Base-by-base conservation (phyloP, 768 basidiomycete genomes). In the Royoungia palumana region DNA sequence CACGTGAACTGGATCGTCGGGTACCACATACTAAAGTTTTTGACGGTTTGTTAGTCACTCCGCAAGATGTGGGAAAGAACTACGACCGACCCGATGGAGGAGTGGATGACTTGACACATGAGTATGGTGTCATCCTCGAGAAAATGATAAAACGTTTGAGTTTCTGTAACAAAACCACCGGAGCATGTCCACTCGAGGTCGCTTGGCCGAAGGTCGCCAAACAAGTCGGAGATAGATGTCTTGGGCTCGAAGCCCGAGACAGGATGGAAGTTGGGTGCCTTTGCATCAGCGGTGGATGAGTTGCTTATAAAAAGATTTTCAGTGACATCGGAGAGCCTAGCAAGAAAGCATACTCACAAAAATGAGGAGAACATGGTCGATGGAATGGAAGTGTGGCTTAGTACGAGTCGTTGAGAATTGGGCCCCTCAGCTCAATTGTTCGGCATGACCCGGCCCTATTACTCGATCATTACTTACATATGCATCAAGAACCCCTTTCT, bases 1-100 rank as follows among this genome's bases (percentile, higher is more conserved):
- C 85, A 94, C 5, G 84, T 89, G 68, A 97, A 91, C 69, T 99
- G 95, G 60, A 95, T 85, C 25, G 87, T 90, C 4, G 96, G 94
- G 63, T 89, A 94, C 83, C 94, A 94, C 51, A 97, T 66, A 20
- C 94, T 95, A 60, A 48, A 51, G 13, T 55, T 2, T 42, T 50
- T 44, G 41, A 7, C 50, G 58, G 30, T 30, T 32, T 32, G 14
- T 32, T 44, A 56, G 50, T 46, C 28, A 48, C 19, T 24, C 30
- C 22, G 51, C 30, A n/a, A 30, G 27, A 50, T 22, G 47, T 21
- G 13, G 41, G 24, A 19, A 53, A 38, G 49, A 37, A 57, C 6
- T 40, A 35, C 6, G 20, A 75, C 89, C 65, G 59, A 94, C 94
- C 94, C 94, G 45, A 92, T 79, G 24, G 87, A 76, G 2, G 90